Conservation (phyloP, 768 basidiomycete species). For the Naganishia vaughanmartiniae region DNA sequence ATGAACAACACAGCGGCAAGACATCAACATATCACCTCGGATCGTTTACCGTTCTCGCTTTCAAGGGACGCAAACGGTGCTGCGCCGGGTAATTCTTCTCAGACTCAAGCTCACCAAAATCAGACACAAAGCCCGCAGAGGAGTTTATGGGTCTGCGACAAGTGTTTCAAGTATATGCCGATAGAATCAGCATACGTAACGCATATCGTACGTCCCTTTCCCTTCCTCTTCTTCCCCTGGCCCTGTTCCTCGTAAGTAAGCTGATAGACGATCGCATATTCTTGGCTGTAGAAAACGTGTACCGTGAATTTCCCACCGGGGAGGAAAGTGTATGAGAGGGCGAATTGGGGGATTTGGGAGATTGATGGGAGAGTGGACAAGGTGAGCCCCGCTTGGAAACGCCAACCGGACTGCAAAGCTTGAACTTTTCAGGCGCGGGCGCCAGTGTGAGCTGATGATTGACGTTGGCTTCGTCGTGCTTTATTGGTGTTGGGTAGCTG, state of each 20-base stretch:
- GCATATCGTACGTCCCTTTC: constrained; percentile 59
- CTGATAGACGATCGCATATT: too few relatives aligned
- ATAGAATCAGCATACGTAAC: constrained; percentile 66
- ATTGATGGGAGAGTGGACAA: constrained; percentile 73
- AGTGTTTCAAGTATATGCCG: constrained; percentile 95
- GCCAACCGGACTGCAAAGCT: too few relatives aligned
- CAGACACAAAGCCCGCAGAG: too few relatives aligned
- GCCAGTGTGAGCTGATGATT: too few relatives aligned
- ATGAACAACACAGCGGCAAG: too few relatives aligned
- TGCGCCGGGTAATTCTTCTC: background rate
- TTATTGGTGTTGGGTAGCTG: constrained; percentile 57
- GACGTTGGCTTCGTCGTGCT: background rate
- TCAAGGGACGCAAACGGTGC: background rate
- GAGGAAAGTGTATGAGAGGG: constrained; percentile 81
- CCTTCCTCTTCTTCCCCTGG: background rate
- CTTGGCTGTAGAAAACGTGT: constrained; percentile 70
- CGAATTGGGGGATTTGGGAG: constrained; percentile 89
- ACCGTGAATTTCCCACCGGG: constrained; percentile 74
- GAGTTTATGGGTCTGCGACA: constrained; percentile 75
- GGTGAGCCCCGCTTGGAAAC: background rate
- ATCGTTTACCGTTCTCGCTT: too few relatives aligned
- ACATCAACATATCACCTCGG: too few relatives aligned
- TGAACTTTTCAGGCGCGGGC: too few relatives aligned
- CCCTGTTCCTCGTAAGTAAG: too few relatives aligned
- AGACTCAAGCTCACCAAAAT: too few relatives aligned